Evolutionary conservation across 176 grass and related monocot genomes (phyloP), one percentile per base, ranked within the genome.

Genomic region (Eragrostis nindensis): DNA sequence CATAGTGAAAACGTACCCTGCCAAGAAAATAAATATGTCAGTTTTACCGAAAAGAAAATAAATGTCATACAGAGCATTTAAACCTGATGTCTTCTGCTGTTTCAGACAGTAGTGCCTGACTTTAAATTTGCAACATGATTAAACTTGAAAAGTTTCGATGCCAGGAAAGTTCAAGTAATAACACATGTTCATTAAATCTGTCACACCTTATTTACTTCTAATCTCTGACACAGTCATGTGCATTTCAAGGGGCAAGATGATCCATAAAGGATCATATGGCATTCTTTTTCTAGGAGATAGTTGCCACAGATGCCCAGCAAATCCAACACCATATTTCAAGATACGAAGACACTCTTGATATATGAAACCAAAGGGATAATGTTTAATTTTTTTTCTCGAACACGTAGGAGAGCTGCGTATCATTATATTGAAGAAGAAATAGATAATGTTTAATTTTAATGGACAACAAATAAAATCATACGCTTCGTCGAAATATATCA

Each of bases 1-100:
- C 94, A 61, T 97, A 97, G 80, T 97, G 94, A 88, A 98, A 98
- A 48, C 95, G 87, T 66, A 98, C 92, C 77, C 95, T 97, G 82
- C 19, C 22, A 36, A 92, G 64, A 84, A 66, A 84, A 81, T 32
- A 76, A 11, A 21, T 4, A 61, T 27, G 24, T 61, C 57, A 61
- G 24, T 27, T 61, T 22, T 18, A 4, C 22, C 3, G 26, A 61
- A 27, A 18, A 14, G 10, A 26, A 25, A 61, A 61, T 26, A 61
- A 56, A 62, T 41, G 74, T 41, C 68, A 73, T 71, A 82, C 66
- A 61, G 6, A 63, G n/a, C 62, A 53, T 48, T 76, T 52, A 24
- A 53, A 75, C 15, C 38, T 19, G 53, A 48, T 39, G 8, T 15
- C 6, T 11, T 48, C 8, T 70, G 8, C 44, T 15, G 29, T 56